Conservation (phyloP, 495 filamentous ascomycete species). For the Lophiotrema nucula region DNA sequence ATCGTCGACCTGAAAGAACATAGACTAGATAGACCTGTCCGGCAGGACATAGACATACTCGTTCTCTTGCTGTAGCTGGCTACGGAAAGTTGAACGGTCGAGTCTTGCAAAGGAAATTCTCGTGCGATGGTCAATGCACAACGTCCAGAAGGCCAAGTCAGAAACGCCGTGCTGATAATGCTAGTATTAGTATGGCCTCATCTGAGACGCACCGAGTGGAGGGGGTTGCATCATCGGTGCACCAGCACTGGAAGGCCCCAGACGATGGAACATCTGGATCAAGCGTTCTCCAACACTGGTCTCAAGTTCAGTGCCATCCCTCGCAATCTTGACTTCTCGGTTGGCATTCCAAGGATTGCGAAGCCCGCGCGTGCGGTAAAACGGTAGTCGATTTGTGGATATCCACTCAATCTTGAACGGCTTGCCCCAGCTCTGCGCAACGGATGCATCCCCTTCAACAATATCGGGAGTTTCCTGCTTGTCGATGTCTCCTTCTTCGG, state of each 20-base stretch:
- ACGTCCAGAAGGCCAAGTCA: too few relatives aligned
- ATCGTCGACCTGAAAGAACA: constrained; percentile 4
- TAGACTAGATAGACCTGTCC: constrained; percentile 4
- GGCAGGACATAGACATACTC: not conserved
- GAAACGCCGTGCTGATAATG: not conserved
- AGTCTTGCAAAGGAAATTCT: too few relatives aligned
- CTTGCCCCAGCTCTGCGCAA: constrained; percentile 73
- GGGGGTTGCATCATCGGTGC: constrained; percentile 18
- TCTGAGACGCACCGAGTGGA: constrained; percentile 13
- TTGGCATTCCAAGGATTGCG: constrained; percentile 98
- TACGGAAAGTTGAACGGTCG: not conserved
- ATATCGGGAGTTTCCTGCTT: constrained; percentile 43
- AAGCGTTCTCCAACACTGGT: constrained; percentile 75
- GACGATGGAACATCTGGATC: constrained; percentile 71
- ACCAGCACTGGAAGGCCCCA: constrained; percentile 18
- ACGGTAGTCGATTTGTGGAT: constrained; percentile 80
- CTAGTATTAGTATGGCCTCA: constrained; percentile 10
- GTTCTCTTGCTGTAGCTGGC: not conserved
- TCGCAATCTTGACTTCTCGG: constrained; percentile 92
- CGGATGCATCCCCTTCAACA: constrained; percentile 35
- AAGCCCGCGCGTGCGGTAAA: constrained; percentile 84
- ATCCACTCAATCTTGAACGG: constrained; percentile 94
- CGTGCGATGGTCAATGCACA: too few relatives aligned
- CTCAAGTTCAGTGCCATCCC: constrained; percentile 94
- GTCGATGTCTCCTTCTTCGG: constrained; percentile 38